Evolutionary conservation across 129 eudicot genomes (phyloP).

Genomic region (Gnaphalium uliginosum): DNA sequence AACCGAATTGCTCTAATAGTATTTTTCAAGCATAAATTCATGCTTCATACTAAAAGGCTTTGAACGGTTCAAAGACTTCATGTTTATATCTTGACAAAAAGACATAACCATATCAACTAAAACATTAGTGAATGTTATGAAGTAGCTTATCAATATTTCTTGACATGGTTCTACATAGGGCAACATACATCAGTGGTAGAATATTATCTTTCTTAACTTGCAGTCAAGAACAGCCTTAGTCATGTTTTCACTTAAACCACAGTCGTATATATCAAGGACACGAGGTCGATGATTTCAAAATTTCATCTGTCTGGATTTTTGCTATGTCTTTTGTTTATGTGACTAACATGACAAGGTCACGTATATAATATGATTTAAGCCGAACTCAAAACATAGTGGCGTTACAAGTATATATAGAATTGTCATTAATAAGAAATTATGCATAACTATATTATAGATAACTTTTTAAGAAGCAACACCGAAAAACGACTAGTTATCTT

Average conservation of each 20-base stretch:
- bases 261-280: not conserved
- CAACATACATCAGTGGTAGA: not conserved
- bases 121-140: not conserved
- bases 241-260: not conserved
- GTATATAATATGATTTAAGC: not conserved
- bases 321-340: not conserved
- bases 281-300: not conserved
- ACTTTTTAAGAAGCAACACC: too few relatives aligned
- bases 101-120: not conserved
- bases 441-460: too few relatives aligned
- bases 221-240: not conserved
- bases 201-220: not conserved
- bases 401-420: not conserved
- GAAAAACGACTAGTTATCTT: too few relatives aligned
- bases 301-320: not conserved
- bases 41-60: not conserved
- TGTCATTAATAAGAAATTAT: too few relatives aligned
- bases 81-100: not conserved
- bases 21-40: too few relatives aligned
- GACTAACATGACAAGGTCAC: not conserved
- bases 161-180: not conserved
- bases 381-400: not conserved
- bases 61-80: not conserved
- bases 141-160: not conserved
- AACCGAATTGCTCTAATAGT: not conserved